phyloP scores from a whole-genome alignment of 1,139 yeast genomes.

The Protomyces lactucae-debilis region DNA sequence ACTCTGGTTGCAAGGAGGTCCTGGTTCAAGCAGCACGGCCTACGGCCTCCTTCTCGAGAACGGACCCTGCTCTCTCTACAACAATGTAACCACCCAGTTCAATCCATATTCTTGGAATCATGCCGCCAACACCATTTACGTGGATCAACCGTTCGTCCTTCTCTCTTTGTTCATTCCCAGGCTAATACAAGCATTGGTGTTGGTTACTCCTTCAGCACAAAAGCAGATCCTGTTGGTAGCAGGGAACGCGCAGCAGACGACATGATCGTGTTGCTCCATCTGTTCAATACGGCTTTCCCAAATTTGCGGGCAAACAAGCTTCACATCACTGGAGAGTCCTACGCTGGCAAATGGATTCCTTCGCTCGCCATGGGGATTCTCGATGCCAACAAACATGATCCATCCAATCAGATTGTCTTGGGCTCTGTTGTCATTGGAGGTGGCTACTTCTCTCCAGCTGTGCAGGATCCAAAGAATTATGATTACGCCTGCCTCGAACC shows the following conservation, averaged over 20 bases:
- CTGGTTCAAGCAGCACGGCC: constrained; percentile 96
- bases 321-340: constrained; percentile 87
- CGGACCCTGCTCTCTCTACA: constrained; percentile 72
- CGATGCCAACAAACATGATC: constrained; percentile 46
- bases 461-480: constrained; percentile 79
- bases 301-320: constrained; percentile 42
- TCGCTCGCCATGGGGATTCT: constrained; percentile 68
- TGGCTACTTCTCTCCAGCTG: constrained; percentile 88
- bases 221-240: constrained; percentile 45
- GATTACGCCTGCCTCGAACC: constrained; percentile 80
- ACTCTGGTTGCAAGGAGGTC: constrained; percentile 79
- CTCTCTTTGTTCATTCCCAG: no score
- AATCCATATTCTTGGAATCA: constrained; percentile 40
- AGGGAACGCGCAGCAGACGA: constrained; percentile 43
- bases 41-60: constrained; percentile 92
- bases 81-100: constrained; percentile 53
- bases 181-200: constrained; percentile 54
- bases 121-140: constrained; percentile 33
- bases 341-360: constrained; percentile 95
- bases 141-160: constrained; percentile 68
- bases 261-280: constrained; percentile 53
- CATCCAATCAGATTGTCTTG: constrained; percentile 52
- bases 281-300: constrained; percentile 68
- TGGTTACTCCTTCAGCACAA: constrained; percentile 59
- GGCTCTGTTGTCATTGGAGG: constrained; percentile 89